Percentiles rank a stretch among this genome's conserved stretches.
phyloP scores from a whole-genome alignment of 768 basidiomycete genomes.

The Hydnomerulius pinastri region DNA sequence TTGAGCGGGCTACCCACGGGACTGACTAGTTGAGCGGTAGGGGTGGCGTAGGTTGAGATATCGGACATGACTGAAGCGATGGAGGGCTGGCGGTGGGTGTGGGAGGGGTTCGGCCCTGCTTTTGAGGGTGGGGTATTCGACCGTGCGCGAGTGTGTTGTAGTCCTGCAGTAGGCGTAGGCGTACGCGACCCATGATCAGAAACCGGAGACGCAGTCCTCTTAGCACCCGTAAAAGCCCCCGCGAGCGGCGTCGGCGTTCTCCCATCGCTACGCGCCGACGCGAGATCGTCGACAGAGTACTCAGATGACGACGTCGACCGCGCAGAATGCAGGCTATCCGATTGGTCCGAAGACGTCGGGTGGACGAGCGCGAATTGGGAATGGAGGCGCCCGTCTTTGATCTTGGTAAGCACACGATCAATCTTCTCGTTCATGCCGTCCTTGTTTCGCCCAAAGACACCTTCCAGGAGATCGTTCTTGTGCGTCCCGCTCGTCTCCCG shows the following conservation, averaged over 20 bases:
- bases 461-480: slow-evolving; percentile 67
- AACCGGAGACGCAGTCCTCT: slow-evolving; percentile 23
- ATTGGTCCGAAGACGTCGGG: slow-evolving; percentile 8
- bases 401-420: slow-evolving; percentile 73
- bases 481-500: slow-evolving; percentile 45
- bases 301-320: slow-evolving; percentile 47
- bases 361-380: slow-evolving; percentile 22
- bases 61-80: slow-evolving; percentile 77
- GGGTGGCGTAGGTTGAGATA: slow-evolving; percentile 51
- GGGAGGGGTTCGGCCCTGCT: slow-evolving; percentile 30
- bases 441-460: slow-evolving; percentile 57
- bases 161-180: slow-evolving; percentile 25
- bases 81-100: slow-evolving; percentile 59
- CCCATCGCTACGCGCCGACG: slow-evolving; percentile 11
- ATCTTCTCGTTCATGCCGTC: slow-evolving; percentile 69
- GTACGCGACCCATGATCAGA: slow-evolving; percentile 26
- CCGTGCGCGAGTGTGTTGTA: slow-evolving; percentile 17
- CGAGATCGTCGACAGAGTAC: slow-evolving; percentile 57
- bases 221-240: slow-evolving; percentile 11
- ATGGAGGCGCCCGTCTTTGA: slow-evolving; percentile 61
- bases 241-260: slow-evolving; percentile 34
- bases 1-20: slow-evolving; percentile 22
- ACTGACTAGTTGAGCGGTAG: slow-evolving; percentile 31
- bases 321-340: slow-evolving; percentile 29
- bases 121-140: slow-evolving; percentile 24